Evolutionary conservation across 176 grass and related monocot species (phyloP).

Genomic region (Secale cereale): DNA sequence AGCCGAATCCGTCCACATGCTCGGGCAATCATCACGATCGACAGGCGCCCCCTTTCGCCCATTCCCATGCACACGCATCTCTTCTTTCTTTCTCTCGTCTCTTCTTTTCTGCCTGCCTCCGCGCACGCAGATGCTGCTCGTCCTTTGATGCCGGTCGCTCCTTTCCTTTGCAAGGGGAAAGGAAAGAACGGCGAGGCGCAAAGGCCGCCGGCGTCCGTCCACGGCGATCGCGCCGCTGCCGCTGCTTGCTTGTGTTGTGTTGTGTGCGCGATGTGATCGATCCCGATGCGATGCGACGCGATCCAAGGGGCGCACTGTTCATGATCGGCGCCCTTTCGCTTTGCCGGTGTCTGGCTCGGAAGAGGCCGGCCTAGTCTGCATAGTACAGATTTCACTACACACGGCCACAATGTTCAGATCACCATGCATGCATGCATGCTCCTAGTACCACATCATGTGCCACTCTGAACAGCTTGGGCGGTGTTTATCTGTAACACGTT

Average conservation of each 20-base stretch:
- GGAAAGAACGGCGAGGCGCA: background rate
- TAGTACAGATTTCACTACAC: background rate
- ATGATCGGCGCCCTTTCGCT: background rate
- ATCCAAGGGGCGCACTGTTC: slow-evolving; percentile 10
- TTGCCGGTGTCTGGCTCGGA: slow-evolving; percentile 30
- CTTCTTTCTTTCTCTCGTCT: background rate
- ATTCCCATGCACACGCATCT: slow-evolving; percentile 12
- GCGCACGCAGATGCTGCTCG: background rate
- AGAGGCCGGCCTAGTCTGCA: slow-evolving; percentile 6
- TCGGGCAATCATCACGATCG: slow-evolving; percentile 8
- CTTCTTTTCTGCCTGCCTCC: background rate
- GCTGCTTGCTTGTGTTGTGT: too few species aligned
- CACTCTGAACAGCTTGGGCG: too few species aligned
- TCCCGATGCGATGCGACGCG: slow-evolving; percentile 22
- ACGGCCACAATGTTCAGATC: too few species aligned
- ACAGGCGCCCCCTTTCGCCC: slow-evolving; percentile 14
- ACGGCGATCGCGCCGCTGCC: background rate
- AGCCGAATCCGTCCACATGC: slow-evolving; percentile 21
- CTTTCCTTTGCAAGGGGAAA: background rate
- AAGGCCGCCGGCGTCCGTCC: slow-evolving; percentile 15
- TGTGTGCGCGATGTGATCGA: slow-evolving; percentile 22
- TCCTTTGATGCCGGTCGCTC: background rate
- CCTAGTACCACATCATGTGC: too few species aligned
- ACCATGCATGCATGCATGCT: too few species aligned
- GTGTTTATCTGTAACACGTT: background rate